phyloP scores from a whole-genome alignment of 768 basidiomycete species.

The Pleurotus citrinopileatus region DNA sequence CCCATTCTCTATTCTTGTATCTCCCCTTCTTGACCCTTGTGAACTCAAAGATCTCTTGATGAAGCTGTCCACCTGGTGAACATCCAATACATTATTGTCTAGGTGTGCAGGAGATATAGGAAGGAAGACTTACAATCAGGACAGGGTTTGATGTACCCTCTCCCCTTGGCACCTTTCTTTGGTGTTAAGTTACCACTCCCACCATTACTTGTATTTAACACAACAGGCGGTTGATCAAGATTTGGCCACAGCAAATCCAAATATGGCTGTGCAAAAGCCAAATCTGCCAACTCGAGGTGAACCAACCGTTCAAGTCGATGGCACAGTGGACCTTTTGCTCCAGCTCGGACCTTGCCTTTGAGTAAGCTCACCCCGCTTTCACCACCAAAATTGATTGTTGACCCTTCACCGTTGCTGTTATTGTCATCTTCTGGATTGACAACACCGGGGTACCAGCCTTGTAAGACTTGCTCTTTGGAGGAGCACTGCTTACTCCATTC shows the following conservation, averaged over 20 bases:
- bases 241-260: conserved; percentile 48
- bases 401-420: no score
- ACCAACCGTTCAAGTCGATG: conserved; percentile 78
- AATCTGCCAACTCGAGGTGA: conserved; percentile 76
- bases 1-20: conserved; percentile 71
- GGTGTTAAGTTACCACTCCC: conserved; percentile 13
- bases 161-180: conserved; percentile 20
- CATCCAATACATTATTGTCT: conserved; percentile 4
- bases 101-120: background rate
- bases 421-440: conserved; percentile 15
- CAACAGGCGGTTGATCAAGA: conserved; percentile 22
- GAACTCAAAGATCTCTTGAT: conserved; percentile 83
- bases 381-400: conserved; percentile 24
- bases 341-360: conserved; percentile 63
- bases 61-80: conserved; percentile 46
- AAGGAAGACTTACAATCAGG: conserved; percentile 27
- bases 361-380: conserved; percentile 46
- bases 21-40: conserved; percentile 46
- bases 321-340: conserved; percentile 60
- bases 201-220: conserved; percentile 14
- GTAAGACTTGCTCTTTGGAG: conserved; percentile 69
- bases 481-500: conserved; percentile 84
- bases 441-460: conserved; percentile 67
- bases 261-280: conserved; percentile 57
- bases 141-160: conserved; percentile 29